Percentiles rank a stretch among this genome's conserved stretches.
phyloP scores from a whole-genome alignment of 148 eudicot species.

The Vaccinium corymbosum region DNA sequence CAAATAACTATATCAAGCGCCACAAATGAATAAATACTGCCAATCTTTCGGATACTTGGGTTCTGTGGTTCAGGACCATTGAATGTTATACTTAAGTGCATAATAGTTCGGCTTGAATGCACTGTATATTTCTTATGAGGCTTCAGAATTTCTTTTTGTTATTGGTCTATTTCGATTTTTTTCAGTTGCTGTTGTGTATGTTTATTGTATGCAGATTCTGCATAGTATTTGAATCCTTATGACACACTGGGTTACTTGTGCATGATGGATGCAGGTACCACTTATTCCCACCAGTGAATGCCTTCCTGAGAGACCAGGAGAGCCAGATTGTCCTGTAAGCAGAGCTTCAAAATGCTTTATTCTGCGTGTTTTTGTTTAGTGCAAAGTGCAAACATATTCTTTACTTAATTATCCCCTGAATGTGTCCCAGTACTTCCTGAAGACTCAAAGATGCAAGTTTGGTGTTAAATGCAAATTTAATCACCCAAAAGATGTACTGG shows the following conservation, averaged over 20 bases:
- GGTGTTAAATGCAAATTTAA: slow-evolving; percentile 87
- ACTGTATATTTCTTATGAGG: background rate
- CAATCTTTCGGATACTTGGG: background rate
- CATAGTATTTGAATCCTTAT: background rate
- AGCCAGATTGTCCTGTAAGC: slow-evolving; percentile 94
- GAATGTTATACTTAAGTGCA: background rate
- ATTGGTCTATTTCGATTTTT: background rate
- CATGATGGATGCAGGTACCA: slow-evolving; percentile 48
- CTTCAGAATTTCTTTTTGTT: background rate
- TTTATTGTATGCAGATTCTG: background rate
- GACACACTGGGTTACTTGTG: slow-evolving; percentile 1
- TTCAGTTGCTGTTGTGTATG: background rate
- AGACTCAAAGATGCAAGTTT: slow-evolving; percentile 92
- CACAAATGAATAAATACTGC: background rate
- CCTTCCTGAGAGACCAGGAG: slow-evolving; percentile 91
- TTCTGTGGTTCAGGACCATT: slow-evolving; percentile 4
- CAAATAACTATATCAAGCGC: background rate
- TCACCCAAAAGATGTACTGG: slow-evolving; percentile 67
- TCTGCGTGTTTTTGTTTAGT: slow-evolving; percentile 12
- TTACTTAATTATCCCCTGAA: slow-evolving; percentile 16
- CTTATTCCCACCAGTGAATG: slow-evolving; percentile 43
- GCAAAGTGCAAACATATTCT: slow-evolving; percentile 1
- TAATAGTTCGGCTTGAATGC: background rate
- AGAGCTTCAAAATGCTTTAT: slow-evolving; percentile 5
- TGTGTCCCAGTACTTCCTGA: slow-evolving; percentile 66